These are phyloP conservation scores for Pseudomassariella vexata DNA, from an alignment of 2,329 filamentous ascomycete genomes.

Conservation along the genomic window DNA sequence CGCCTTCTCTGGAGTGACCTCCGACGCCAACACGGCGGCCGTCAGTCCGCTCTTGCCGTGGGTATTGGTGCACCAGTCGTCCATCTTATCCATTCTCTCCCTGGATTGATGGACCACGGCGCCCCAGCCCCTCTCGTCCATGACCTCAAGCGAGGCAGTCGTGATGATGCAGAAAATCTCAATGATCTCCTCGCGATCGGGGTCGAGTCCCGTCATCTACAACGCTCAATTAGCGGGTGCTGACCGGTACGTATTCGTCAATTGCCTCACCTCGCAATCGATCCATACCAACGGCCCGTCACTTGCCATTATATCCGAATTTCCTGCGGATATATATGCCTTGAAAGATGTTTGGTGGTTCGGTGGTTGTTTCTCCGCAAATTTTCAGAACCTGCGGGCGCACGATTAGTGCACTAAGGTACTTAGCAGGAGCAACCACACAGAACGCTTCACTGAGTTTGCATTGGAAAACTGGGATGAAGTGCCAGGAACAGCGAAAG, in stretches of 20 bases:
- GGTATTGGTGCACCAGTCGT: conserved; percentile 79
- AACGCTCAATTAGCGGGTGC: conserved; percentile 2
- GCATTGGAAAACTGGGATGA: too few relatives aligned
- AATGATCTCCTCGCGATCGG: conserved; percentile 75
- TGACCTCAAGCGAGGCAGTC: conserved; percentile 66
- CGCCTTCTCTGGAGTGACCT: conserved; percentile 65
- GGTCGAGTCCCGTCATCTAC: conserved; percentile 90
- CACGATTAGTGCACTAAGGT: too few relatives aligned
- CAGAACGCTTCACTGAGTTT: too few relatives aligned
- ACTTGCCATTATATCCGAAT: conserved; percentile 8
- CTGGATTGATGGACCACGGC: conserved; percentile 69
- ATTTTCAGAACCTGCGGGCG: too few relatives aligned
- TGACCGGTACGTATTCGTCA: neutral
- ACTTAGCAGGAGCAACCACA: too few relatives aligned
- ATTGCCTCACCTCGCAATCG: conserved; percentile 38
- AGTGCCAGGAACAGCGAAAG: too few relatives aligned
- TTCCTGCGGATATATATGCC: too few relatives aligned
- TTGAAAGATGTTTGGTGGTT: too few relatives aligned
- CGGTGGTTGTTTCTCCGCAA: too few relatives aligned
- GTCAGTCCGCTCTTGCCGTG: conserved; percentile 81
- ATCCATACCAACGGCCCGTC: conserved; percentile 16
- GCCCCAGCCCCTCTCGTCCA: conserved; percentile 76
- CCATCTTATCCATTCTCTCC: conserved; percentile 70
- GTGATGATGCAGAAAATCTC: conserved; percentile 93
- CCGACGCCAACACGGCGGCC: conserved; percentile 66